Evolutionary conservation across 1,284 basidiomycete genomes (phyloP), one percentile per base, ranked within the genome.

Genomic region (Trichosporon ovoides): DNA sequence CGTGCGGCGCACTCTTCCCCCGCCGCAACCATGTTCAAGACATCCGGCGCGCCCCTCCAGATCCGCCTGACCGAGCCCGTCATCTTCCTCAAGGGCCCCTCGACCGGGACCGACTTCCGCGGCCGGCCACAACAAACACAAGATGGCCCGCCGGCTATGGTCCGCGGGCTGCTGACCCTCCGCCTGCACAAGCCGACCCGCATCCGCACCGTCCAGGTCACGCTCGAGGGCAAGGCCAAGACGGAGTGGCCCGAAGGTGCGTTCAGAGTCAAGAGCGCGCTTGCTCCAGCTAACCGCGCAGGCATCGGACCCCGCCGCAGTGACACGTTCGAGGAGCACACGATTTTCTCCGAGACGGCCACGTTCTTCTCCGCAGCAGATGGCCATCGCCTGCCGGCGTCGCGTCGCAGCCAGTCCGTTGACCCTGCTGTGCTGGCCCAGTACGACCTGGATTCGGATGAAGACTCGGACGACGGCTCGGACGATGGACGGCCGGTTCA

Each of bases 171-270:
- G 12, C 81, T 98, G 58, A 87, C 86, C 1, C 80, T 98, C 46
- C 84, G 85, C 12, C 81, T 97, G 31, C 80, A 81, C 50, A 95
- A 94, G 72, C 85, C 93, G 0, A 92, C 86, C 38, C 86, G 87
- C 72, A 87, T 98, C 68, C 87, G 87, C 36, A 89, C 86, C 67
- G 94, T 98, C 58, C 83, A 86, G 56, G 80, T 96, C 48, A 85
- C 85, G 66, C 80, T 98, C 19, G 81, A 85, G 53, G 94, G 90
- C 7, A 87, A 82, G 63, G 73, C 78, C 4, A 71, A 79, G 55
- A 83, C 82, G 14, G 82, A 84, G 63, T 96, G 92, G 88, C 87
- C 89, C 4, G 92, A 97, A 82, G 89, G 92, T 91, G 65, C 55
- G 82, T 75, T 2, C 18, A 16, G 36, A 34, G 40, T n/a, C 28